Percentiles rank a stretch among this genome's conserved stretches.
phyloP scores from a whole-genome alignment of 176 grass and related monocot genomes.

The Dendrocalamus sinicus region DNA sequence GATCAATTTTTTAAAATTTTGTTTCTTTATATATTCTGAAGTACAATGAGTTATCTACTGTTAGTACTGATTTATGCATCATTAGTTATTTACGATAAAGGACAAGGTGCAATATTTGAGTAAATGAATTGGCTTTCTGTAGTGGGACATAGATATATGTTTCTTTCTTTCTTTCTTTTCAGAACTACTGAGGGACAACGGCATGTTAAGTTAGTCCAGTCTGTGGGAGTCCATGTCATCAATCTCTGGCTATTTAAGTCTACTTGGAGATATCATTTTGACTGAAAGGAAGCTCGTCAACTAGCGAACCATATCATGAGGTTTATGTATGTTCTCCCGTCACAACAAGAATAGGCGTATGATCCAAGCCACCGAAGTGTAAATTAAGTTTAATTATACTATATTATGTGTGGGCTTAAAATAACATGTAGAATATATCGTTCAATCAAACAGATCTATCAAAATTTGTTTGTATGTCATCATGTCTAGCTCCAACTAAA shows the following conservation, averaged over 20 bases:
- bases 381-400: neutral
- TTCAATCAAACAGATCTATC: neutral
- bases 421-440: neutral
- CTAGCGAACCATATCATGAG: neutral
- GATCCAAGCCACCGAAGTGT: neutral
- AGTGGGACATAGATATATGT: no score
- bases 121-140: no score
- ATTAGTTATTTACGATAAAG: no score
- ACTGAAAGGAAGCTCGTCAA: neutral
- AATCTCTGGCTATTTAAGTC: neutral
- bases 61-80: no score
- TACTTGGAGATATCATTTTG: neutral
- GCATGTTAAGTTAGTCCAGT: neutral
- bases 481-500: neutral
- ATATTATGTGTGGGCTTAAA: neutral
- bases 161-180: neutral
- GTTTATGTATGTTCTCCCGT: neutral
- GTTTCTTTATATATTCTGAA: no score
- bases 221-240: neutral
- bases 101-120: no score
- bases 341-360: slow-evolving; percentile 8
- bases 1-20: no score
- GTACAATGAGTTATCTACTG: no score
- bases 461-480: neutral
- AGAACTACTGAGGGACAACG: neutral